Conservation (phyloP, 371 early-diverging fungal genomes). For the Lichtheimia hyalospora region DNA sequence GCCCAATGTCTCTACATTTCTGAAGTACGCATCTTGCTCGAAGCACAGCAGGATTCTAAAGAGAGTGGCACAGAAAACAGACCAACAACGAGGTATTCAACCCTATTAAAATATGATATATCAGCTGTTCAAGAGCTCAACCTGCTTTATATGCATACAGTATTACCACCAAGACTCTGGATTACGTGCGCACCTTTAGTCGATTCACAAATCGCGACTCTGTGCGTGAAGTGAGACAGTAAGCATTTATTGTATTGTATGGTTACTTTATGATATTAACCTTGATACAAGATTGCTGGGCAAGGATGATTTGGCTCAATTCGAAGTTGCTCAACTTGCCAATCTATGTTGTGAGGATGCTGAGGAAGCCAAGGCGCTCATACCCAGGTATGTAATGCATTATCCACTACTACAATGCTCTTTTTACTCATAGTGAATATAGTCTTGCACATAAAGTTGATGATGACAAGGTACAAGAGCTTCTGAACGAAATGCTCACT, state of each 20-base stretch:
- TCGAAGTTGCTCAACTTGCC: constrained; percentile 86
- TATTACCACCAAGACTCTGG: constrained; percentile 76
- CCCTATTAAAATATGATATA: too few species aligned
- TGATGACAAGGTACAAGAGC: constrained; percentile 68
- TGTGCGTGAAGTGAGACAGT: constrained; percentile 83
- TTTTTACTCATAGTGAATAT: background rate
- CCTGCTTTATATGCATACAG: constrained; percentile 25
- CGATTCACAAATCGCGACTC: constrained; percentile 83
- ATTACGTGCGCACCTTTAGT: constrained; percentile 81
- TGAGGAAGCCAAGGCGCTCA: constrained; percentile 73
- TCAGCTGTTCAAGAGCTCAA: too few species aligned
- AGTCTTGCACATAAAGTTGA: constrained; percentile 47
- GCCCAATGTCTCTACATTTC: constrained; percentile 86
- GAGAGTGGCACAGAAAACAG: constrained; percentile 31
- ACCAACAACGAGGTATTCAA: constrained; percentile 37
- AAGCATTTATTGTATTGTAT: constrained; percentile 11
- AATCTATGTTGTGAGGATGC: constrained; percentile 87
- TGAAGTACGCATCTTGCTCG: constrained; percentile 80
- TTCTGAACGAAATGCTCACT: constrained; percentile 74
- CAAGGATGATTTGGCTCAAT: constrained; percentile 66
- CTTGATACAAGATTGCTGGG: constrained; percentile 46
- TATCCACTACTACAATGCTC: background rate
- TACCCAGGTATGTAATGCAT: constrained; percentile 28
- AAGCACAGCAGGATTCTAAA: constrained; percentile 60
- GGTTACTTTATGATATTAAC: too few species aligned